Conservation (phyloP, 129 eudicot genomes). For the Escallonia rubra region DNA sequence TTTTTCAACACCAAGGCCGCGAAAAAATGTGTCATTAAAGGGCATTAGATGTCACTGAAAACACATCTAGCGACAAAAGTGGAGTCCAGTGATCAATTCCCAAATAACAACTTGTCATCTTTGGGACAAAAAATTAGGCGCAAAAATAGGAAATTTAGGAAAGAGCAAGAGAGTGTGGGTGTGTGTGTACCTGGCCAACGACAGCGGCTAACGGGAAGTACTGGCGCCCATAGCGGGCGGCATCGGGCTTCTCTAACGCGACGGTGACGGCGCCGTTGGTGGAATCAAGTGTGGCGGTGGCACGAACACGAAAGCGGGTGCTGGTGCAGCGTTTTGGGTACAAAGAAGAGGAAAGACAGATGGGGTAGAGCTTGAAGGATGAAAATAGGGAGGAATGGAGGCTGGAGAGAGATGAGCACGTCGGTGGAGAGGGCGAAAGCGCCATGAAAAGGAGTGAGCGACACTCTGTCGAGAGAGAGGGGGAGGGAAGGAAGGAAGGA, state of each 20-base stretch:
- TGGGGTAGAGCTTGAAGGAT: conserved; percentile 9
- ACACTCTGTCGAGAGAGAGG: background rate
- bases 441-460: conserved; percentile 8
- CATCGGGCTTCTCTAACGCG: conserved; percentile 16
- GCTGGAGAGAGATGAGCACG: conserved; percentile 5
- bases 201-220: conserved; percentile 97
- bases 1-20: background rate
- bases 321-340: conserved; percentile 28
- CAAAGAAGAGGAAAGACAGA: conserved; percentile 11
- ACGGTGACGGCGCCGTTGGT: conserved; percentile 59
- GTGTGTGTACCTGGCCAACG: conserved; percentile 68
- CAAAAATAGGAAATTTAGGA: background rate
- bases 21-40: background rate
- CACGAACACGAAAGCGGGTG: conserved; percentile 40
- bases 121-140: background rate
- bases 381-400: conserved; percentile 16
- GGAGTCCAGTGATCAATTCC: background rate
- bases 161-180: background rate
- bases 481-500: background rate
- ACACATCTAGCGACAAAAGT: too few relatives aligned
- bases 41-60: background rate
- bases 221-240: conserved; percentile 53
- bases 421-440: conserved; percentile 10
- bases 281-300: conserved; percentile 66
- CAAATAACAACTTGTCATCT: background rate